These are phyloP conservation scores for Tricholoma sp. DNA, from an alignment of 768 basidiomycete genomes.

Conservation along the genomic window DNA sequence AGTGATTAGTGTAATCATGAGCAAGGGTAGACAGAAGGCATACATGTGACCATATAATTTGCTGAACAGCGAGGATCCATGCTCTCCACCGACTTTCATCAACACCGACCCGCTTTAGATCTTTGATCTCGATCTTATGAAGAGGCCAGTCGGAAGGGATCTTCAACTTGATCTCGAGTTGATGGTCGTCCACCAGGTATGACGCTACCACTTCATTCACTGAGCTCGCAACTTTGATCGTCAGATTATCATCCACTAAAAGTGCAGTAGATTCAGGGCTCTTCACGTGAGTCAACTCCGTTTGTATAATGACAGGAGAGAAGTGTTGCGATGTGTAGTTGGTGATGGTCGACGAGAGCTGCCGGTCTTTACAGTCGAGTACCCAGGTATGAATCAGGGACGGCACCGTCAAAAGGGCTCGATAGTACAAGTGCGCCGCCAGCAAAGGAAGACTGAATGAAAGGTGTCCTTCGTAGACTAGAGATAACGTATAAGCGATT, in stretches of 20 bases:
- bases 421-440: constrained; percentile 86
- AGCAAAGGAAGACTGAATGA: constrained; percentile 55
- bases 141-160: constrained; percentile 92
- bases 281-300: constrained; percentile 75
- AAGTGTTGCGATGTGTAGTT: constrained; percentile 79
- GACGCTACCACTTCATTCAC: constrained; percentile 79
- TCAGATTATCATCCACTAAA: constrained; percentile 70
- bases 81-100: constrained; percentile 87
- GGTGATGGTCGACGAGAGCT: constrained; percentile 71
- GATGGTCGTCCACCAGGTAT: constrained; percentile 90
- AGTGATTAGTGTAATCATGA: background rate
- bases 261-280: constrained; percentile 47
- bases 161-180: constrained; percentile 81
- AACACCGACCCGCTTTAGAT: constrained; percentile 80
- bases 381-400: constrained; percentile 85
- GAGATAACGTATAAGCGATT: background rate
- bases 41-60: constrained; percentile 85
- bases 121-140: constrained; percentile 81
- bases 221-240: constrained; percentile 66
- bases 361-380: constrained; percentile 82
- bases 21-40: constrained; percentile 19
- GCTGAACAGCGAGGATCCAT: constrained; percentile 91
- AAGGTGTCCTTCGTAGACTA: constrained; percentile 56
- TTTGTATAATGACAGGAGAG: constrained; percentile 81
- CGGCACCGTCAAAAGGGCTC: constrained; percentile 76